phyloP scores from a whole-genome alignment of 371 early-diverging fungal genomes.

The Mucor mucedo region DNA sequence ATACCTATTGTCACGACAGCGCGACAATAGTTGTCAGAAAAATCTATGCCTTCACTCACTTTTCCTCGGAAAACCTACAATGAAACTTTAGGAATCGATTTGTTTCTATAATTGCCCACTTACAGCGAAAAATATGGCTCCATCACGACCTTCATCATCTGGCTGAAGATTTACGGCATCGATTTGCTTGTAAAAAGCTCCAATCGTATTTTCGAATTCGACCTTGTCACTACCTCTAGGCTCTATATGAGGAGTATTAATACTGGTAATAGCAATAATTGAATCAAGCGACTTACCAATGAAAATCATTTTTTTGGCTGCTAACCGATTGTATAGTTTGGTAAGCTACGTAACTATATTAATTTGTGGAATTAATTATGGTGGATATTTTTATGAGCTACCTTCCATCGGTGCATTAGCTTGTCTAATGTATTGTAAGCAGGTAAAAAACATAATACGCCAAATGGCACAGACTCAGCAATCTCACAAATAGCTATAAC shows the following conservation, averaged over 20 bases:
- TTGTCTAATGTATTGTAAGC: slow-evolving; percentile 63
- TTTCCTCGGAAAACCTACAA: slow-evolving; percentile 82
- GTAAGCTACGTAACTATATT: slow-evolving; percentile 14
- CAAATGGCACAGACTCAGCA: slow-evolving; percentile 56
- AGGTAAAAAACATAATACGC: slow-evolving; percentile 68
- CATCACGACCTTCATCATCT: slow-evolving; percentile 38
- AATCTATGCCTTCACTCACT: slow-evolving; percentile 95
- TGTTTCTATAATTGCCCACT: slow-evolving; percentile 16
- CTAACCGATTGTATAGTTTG: slow-evolving; percentile 39
- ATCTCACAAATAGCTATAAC: slow-evolving; percentile 50
- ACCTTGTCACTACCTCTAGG: slow-evolving; percentile 52
- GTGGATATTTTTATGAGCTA: no score
- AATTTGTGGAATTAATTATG: no score
- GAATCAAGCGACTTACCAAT: slow-evolving; percentile 14
- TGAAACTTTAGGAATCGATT: not conserved
- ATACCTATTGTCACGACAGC: slow-evolving; percentile 93
- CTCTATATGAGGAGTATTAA: slow-evolving; percentile 16
- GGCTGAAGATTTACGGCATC: slow-evolving; percentile 13
- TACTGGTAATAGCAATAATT: no score
- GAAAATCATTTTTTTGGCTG: slow-evolving; percentile 33
- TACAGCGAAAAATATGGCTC: slow-evolving; percentile 69
- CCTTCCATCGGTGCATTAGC: slow-evolving; percentile 56
- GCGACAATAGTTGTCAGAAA: slow-evolving; percentile 85
- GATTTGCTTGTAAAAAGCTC: slow-evolving; percentile 49
- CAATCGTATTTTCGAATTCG: slow-evolving; percentile 60